These are phyloP conservation scores for Flueggea neowawraea DNA, from an alignment of 441 rosid species.

Conservation along the genomic window DNA sequence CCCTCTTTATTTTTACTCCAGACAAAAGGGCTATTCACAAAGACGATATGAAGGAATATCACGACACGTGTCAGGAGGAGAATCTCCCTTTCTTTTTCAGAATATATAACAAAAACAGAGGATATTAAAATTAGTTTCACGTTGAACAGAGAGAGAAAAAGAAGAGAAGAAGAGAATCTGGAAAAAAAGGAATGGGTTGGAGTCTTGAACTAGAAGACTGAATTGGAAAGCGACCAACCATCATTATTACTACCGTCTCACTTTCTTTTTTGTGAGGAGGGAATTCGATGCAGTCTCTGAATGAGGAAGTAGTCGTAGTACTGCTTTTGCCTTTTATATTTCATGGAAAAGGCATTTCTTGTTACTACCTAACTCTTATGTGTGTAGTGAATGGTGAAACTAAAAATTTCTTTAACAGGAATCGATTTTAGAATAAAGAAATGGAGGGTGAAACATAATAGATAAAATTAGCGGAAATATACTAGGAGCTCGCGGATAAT, in stretches of 20 bases:
- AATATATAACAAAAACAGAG: too few relatives aligned
- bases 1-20: conserved; percentile 18
- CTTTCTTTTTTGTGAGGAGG: conserved; percentile 6
- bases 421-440: too few relatives aligned
- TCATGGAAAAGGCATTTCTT: conserved; percentile 26
- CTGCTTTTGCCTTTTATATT: conserved; percentile 28
- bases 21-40: conserved; percentile 76
- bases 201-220: conserved; percentile 52
- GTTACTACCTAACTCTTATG: background rate
- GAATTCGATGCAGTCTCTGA: conserved; percentile 49
- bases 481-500: too few relatives aligned
- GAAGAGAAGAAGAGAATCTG: conserved; percentile 21
- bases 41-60: conserved; percentile 36
- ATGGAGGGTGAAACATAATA: too few relatives aligned
- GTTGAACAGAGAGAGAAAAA: background rate
- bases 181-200: conserved; percentile 49
- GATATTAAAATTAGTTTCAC: too few relatives aligned
- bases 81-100: conserved; percentile 24
- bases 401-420: too few relatives aligned
- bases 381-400: too few relatives aligned
- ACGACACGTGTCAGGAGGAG: conserved; percentile 47
- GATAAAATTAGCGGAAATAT: too few relatives aligned
- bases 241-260: conserved; percentile 14
- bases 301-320: background rate
- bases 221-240: conserved; percentile 53